Percentiles rank a stretch among this genome's conserved stretches.
Evolutionary conservation across 2,329 filamentous ascomycete species (phyloP).

Genomic region (Alternaria panax): DNA sequence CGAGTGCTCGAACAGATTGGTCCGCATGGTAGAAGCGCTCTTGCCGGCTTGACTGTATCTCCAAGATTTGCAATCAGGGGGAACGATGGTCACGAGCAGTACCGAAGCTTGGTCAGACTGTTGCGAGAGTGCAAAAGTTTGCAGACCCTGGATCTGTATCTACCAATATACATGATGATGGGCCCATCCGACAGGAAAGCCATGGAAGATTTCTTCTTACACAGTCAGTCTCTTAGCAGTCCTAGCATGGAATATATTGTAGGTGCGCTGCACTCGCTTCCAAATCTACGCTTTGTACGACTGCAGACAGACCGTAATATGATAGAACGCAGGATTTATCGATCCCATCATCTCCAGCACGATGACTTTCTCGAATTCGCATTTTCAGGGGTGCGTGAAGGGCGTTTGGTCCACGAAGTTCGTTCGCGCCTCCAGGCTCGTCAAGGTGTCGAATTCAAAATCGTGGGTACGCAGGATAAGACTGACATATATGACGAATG

Average conservation of each 20-base stretch:
- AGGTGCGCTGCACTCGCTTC: not conserved
- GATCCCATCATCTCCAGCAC: not conserved
- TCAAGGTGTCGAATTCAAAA: not conserved
- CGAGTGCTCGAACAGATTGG: not conserved
- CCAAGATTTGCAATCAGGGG: rapidly evolving
- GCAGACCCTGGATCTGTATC: not conserved
- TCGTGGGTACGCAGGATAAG: not conserved
- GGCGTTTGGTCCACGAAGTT: not conserved
- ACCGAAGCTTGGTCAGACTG: not conserved
- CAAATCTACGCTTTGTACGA: not conserved
- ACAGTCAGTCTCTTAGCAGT: not conserved
- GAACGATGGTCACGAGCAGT: not conserved
- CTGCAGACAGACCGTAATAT: not conserved
- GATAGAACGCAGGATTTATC: too few relatives aligned
- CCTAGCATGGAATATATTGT: not conserved
- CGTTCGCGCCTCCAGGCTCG: not conserved
- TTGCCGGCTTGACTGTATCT: not conserved
- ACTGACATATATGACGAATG: not conserved
- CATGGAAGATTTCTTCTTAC: not conserved
- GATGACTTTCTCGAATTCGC: not conserved
- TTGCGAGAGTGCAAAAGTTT: not conserved
- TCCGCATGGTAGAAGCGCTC: not conserved
- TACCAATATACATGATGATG: not conserved
- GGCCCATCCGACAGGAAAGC: not conserved
- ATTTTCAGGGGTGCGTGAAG: not conserved